These are phyloP conservation scores for Phragmites australis DNA, from an alignment of 176 grass and related monocot species.

Conservation along the genomic window DNA sequence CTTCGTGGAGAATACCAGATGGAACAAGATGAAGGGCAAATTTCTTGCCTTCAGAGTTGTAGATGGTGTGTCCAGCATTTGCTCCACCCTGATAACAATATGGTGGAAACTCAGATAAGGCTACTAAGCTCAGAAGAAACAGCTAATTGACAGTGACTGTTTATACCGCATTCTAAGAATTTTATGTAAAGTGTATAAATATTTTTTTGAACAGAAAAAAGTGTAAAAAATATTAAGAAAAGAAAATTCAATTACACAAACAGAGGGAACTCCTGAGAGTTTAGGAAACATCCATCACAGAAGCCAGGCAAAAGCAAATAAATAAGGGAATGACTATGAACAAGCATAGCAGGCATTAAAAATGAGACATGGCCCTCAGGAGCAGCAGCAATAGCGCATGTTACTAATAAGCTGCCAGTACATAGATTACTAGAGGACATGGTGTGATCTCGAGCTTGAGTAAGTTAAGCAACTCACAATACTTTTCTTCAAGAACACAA, in stretches of 20 bases:
- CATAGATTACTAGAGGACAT: neutral
- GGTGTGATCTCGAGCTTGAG: neutral
- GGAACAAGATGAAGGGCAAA: conserved; percentile 90
- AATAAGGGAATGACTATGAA: neutral
- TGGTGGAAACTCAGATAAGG: conserved; percentile 31
- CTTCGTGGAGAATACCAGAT: conserved; percentile 78
- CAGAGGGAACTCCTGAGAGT: neutral
- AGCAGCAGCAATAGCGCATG: neutral
- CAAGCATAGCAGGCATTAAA: neutral
- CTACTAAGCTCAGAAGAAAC: neutral
- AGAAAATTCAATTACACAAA: neutral
- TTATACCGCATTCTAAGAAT: neutral
- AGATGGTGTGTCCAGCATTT: conserved; percentile 90
- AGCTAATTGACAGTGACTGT: neutral
- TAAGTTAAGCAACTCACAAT: neutral
- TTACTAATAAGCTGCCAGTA: neutral
- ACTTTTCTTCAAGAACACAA: neutral
- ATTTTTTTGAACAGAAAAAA: no score
- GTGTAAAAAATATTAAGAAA: neutral
- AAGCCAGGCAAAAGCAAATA: neutral
- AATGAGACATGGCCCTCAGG: neutral
- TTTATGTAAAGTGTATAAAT: neutral
- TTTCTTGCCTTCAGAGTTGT: conserved; percentile 81
- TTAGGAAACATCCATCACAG: neutral
- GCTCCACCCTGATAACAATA: conserved; percentile 67